Evolutionary conservation across 1,284 basidiomycete genomes (phyloP), one percentile per base, ranked within the genome.

Genomic region (Chalciporus sp.): DNA sequence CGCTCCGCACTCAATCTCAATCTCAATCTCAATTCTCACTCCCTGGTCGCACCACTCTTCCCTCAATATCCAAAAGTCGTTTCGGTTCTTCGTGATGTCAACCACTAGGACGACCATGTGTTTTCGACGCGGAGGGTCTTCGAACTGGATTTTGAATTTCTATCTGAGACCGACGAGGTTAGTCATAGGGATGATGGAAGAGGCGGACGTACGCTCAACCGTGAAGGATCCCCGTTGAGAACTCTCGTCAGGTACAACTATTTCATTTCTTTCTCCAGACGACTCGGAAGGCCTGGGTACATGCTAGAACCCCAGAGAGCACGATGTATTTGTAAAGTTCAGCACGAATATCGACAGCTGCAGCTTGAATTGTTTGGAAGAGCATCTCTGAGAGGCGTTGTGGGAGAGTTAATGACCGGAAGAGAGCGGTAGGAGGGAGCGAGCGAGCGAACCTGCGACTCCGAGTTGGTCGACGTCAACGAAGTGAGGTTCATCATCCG

Each of bases 111-210:
- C 98, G 50, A 98, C 96, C 95, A 98, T 98, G 75, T n/a, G n/a
- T n/a, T 98, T 98, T 72, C 97, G 84, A 67, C 95, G 87, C 27
- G 96, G 96, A 17, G 96, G 95, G 73, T 99, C 96, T 75, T 99
- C 96, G 67, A 99, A 98, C 43, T 90, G 86, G 70, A 98, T 95
- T 80, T 99, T 99, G 82, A 99, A 99, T 90, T 98, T 95, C 94
- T 98, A 12, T 37, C n/a, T n/a, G n/a, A 2, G 16, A 26, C 1
- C 7, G 10, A 8, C 11, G 8, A 17, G 44, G 33, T n/a, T n/a
- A 17, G 40, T 20, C 20, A 26, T 6, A n/a, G n/a, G n/a, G n/a
- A 23, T 23, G 23, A 23, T 6, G 23, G 23, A 23, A 23, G 23
- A 23, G 23, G 23, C 23, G 23, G 23, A 84, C 92, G 53, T 63